Evolutionary conservation across 2,329 filamentous ascomycete species (phyloP).

Genomic region (Grosmannia huntii): DNA sequence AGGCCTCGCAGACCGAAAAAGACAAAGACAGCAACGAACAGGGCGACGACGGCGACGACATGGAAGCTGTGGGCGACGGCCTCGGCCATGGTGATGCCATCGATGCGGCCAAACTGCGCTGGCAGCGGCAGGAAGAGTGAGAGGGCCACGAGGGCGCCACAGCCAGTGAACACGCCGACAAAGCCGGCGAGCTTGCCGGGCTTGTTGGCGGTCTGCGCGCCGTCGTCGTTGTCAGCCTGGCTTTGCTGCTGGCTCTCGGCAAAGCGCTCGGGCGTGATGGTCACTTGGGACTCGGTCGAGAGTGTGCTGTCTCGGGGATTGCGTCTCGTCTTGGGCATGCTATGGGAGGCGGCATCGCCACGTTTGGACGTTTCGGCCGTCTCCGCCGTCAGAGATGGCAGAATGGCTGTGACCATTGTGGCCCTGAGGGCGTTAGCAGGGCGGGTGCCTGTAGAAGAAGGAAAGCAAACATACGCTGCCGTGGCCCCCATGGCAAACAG

Average conservation of each 20-base stretch:
- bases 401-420: conserved; percentile 94
- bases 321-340: conserved; percentile 23
- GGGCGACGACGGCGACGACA: conserved; percentile 60
- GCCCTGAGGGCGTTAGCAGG: conserved; percentile 30
- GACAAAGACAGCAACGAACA: conserved; percentile 62
- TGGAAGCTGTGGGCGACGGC: conserved; percentile 82
- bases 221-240: conserved; percentile 13
- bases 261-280: conserved; percentile 57
- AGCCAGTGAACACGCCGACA: conserved; percentile 85
- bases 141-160: conserved; percentile 77
- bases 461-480: conserved; percentile 50
- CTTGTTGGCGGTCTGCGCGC: conserved; percentile 21
- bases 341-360: conserved; percentile 10
- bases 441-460: neutral
- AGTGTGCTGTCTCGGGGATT: conserved; percentile 44
- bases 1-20: conserved; percentile 61
- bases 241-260: conserved; percentile 11
- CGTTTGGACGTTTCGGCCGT: conserved; percentile 34
- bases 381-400: conserved; percentile 58
- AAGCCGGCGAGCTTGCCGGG: conserved; percentile 63
- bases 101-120: conserved; percentile 57
- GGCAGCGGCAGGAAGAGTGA: conserved; percentile 76
- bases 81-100: conserved; percentile 57
- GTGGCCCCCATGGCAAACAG: conserved; percentile 85
- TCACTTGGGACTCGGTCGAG: conserved; percentile 61